Base-by-base conservation (phyloP, 176 grass and related monocot species). In the Oryza brachyantha region DNA sequence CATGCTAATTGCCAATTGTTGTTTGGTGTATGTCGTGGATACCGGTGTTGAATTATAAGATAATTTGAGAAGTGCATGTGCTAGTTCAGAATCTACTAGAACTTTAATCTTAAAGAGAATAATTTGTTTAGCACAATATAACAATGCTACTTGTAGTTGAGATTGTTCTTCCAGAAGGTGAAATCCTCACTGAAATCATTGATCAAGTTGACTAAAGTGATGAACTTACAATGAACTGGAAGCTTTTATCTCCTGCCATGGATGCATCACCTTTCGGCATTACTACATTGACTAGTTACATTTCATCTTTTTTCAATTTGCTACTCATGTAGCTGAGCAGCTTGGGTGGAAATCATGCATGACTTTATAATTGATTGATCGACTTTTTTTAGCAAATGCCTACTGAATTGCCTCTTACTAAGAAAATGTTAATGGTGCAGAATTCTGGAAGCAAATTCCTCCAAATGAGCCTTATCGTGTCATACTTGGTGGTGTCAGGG, bases 391-490 rank as follows among this genome's bases (percentile, higher is more conserved):
- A 42, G 2, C 0, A 0, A 74, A 75, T 70, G 3, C 74, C 68
- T 84, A 36, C 37, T 59, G 16, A 63, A 72, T 68, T 85, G 16
- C 19, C 31, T 45, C 38, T 75, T 45, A 64, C 59, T 88, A 69
- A 91, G 68, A 70, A 59, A 77, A 62, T 62, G 37, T 86, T 81
- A 13, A 62, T 13, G 13, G 68, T 83, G 76, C 86, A 99, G 96
- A 95, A 81, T 99, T 99, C 82, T 99, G 96, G 96, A 99, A 99
- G 75, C 90, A 88, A 60, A 66, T 99, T 89, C 96, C 96, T 85
- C 31, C 84, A 59, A 99, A 87, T 65, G 96, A 99, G 86, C 92
- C 96, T 67, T 99, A 99, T 83, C 96, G 96, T 81, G 96, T 99
- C 38, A 90, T 99, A 78, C 96, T 99, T 79, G 90, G 72, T 74